Evolutionary conservation across 441 rosid species (phyloP), one percentile per base, ranked within the genome.

Genomic region (California macrophylla): DNA sequence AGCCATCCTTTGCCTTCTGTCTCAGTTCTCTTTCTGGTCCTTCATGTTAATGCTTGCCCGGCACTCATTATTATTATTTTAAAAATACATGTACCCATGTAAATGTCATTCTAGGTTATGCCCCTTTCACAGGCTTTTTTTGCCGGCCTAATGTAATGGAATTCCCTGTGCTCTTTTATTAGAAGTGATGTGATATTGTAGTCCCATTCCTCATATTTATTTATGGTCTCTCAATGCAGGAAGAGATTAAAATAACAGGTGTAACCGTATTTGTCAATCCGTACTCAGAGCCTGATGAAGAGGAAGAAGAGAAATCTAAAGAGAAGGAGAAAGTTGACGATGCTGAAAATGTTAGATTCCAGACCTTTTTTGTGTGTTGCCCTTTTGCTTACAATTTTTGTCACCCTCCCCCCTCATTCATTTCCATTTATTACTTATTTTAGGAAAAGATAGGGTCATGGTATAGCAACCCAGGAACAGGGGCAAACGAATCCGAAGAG

Each of bases 391-490:
- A 30, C 73, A 23, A 16, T 65, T 34, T 2, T 13, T 50, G 10
- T 66, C 52, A 0, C 12, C 76, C 45, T 68, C 1, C 32, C 62
- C 34, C 30, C 24, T 13, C 8, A 10, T 6, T 62, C 26, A 26
- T 18, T 20, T 16, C 38, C 54, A 66, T 62, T 32, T 76, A 45
- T 56, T 34, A 16, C n/a, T 23, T 61, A 5, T 77, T 74, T 78
- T 83, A 93, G 98, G 97, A 88, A 21, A 91, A 86, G 77, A 68
- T 89, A 26, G 98, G 98, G 18, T 87, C 97, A 25, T 94, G 98
- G 97, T 94, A 85, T 81, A 94, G 98, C 83, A 88, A 94, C 77
- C 98, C 97, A 6, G 94, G 85, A 18, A 84, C 91, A 24, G 92
- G 91, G 73, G 38, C 86, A 30, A 64, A 84, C 32, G 93, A 84